phyloP scores from a whole-genome alignment of 1,284 basidiomycete species.

The Lentinus polychrous region DNA sequence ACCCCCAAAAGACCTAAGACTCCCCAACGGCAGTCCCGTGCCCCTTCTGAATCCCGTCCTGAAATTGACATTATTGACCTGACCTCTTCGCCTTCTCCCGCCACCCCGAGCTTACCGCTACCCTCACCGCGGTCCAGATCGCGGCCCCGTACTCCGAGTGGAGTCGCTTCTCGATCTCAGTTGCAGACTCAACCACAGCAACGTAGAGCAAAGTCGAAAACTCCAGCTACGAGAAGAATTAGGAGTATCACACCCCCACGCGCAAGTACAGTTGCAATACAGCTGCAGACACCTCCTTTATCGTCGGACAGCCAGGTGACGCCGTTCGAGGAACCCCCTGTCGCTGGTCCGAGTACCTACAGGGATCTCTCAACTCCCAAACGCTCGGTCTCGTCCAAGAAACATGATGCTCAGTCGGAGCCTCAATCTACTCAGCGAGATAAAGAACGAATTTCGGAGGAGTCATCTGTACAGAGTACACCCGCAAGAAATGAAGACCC shows the following conservation, averaged over 20 bases:
- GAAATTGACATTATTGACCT: conserved; percentile 31
- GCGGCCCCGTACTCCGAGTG: conserved; percentile 7
- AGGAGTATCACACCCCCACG: conserved; percentile 3
- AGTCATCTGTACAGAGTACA: no score
- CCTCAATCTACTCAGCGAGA: no score
- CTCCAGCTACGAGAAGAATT: conserved; percentile 5
- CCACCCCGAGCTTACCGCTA: conserved; percentile 11
- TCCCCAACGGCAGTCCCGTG: conserved; percentile 6
- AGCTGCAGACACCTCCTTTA: conserved; percentile 34
- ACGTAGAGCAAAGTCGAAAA: conserved; percentile 10
- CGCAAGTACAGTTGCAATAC: conserved; percentile 13
- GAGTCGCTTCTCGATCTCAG: neutral
- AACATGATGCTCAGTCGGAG: neutral
- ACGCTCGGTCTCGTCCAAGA: neutral
- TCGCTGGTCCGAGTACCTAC: conserved; percentile 15
- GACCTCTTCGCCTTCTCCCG: conserved; percentile 24
- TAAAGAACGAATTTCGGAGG: no score
- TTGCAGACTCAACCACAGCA: conserved; percentile 1
- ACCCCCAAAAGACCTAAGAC: conserved; percentile 1
- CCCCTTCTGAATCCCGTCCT: conserved; percentile 3
- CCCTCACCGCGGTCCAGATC: conserved; percentile 10
- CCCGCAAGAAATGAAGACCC: no score
- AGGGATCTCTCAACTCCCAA: conserved; percentile 7
- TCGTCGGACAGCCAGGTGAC: conserved; percentile 15
- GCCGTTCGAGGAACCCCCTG: conserved; percentile 15